Conservation (phyloP, 139 green algal species). For the Tetradesmus obliquus region DNA sequence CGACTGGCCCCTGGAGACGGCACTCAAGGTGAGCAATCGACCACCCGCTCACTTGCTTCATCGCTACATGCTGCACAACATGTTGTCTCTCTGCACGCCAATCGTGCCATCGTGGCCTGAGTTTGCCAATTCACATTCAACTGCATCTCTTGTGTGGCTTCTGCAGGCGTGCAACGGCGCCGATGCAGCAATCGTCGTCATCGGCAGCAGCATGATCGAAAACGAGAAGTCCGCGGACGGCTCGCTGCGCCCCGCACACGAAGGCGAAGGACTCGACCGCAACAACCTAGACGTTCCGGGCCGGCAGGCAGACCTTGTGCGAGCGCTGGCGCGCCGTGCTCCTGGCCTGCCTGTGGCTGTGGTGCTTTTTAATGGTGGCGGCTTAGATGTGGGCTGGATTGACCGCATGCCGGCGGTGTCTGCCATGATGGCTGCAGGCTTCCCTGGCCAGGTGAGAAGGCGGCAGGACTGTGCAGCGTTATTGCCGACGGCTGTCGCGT, state of each 20-base stretch:
- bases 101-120: too few relatives aligned
- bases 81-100: too few relatives aligned
- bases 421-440: slow-evolving; percentile 26
- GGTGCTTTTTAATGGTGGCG: slow-evolving; percentile 35
- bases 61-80: too few relatives aligned
- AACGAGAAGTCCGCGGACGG: neutral
- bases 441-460: slow-evolving; percentile 37
- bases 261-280: slow-evolving; percentile 43
- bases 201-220: slow-evolving; percentile 45
- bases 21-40: neutral
- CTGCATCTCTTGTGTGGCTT: too few relatives aligned
- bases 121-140: too few relatives aligned
- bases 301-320: slow-evolving; percentile 33
- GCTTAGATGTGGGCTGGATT: slow-evolving; percentile 38
- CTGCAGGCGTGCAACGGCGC: slow-evolving; percentile 24
- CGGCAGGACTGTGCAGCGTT: neutral
- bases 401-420: neutral
- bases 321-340: neutral
- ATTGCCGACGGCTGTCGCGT: too few relatives aligned
- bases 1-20: slow-evolving; percentile 43
- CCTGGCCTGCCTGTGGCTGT: slow-evolving; percentile 21
- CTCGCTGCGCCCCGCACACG: neutral
- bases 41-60: neutral
- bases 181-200: slow-evolving; percentile 21
- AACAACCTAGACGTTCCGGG: slow-evolving; percentile 30